Conservation (phyloP, 176 grass and related monocot genomes). For the Poa annua region DNA sequence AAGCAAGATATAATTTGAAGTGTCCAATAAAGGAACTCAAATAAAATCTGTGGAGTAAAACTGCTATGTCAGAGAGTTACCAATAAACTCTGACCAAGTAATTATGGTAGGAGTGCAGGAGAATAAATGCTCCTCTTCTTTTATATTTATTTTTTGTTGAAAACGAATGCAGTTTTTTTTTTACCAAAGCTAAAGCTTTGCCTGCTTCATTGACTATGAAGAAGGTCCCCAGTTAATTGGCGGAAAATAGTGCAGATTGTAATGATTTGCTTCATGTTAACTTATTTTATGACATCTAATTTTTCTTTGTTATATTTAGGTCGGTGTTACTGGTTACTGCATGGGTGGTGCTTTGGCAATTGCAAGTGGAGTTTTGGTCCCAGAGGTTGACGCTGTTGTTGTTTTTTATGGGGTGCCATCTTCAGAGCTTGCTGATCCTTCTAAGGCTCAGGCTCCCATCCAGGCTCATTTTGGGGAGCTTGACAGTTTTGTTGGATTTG, state of each 20-base stretch:
- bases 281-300: conserved; percentile 14
- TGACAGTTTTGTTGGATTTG: conserved; percentile 82
- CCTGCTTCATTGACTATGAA: not conserved
- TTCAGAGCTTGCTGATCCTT: conserved; percentile 78
- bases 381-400: conserved; percentile 90
- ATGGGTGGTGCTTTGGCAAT: conserved; percentile 93
- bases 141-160: not conserved
- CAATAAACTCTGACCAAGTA: not conserved
- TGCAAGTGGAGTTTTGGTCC: conserved; percentile 87
- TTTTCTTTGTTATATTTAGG: conserved; percentile 36
- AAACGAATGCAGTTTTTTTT: not conserved
- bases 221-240: not conserved
- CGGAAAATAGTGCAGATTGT: not conserved
- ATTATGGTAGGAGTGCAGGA: not conserved
- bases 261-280: conserved; percentile 12
- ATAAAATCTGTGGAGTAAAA: not conserved
- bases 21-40: not conserved
- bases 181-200: not conserved
- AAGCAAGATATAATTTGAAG: not conserved
- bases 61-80: not conserved
- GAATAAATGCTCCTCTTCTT: not conserved
- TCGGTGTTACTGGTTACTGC: conserved; percentile 94
- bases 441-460: conserved; percentile 82
- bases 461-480: conserved; percentile 93
- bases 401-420: conserved; percentile 91